Evolutionary conservation across 768 basidiomycete genomes (phyloP).

Genomic region (Mrakia gelida): DNA sequence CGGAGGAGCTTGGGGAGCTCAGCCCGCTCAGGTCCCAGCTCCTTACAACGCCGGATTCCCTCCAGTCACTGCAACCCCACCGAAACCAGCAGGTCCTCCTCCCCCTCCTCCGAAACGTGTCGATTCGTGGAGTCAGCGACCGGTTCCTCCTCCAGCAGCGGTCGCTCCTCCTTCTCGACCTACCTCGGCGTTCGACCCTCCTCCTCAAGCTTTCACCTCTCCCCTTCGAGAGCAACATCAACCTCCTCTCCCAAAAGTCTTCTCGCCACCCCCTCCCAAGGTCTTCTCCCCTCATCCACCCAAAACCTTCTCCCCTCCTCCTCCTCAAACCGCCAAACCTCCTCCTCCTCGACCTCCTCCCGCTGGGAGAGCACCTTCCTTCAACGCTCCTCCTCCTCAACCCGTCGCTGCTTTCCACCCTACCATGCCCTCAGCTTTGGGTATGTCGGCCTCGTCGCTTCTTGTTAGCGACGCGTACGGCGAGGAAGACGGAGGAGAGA

Average conservation of each 20-base stretch:
- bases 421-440: background rate
- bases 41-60: background rate
- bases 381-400: background rate
- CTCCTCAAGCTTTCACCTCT: background rate
- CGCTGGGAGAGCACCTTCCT: background rate
- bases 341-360: background rate
- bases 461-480: background rate
- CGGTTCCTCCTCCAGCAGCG: background rate
- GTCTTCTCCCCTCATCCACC: slow-evolving; percentile 15
- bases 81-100: slow-evolving; percentile 8
- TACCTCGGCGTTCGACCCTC: background rate
- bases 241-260: background rate
- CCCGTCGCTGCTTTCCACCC: background rate
- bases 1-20: slow-evolving; percentile 12
- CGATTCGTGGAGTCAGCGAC: slow-evolving; percentile 14
- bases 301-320: background rate
- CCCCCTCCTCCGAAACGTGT: slow-evolving; percentile 13
- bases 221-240: background rate
- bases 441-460: background rate
- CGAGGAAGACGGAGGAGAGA: slow-evolving; percentile 7
- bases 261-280: slow-evolving; percentile 10
- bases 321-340: background rate
- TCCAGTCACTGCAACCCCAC: background rate
- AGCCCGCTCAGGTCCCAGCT: background rate
- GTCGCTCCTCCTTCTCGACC: background rate